phyloP scores from a whole-genome alignment of 371 early-diverging fungal genomes.

The Mortierella sp. region DNA sequence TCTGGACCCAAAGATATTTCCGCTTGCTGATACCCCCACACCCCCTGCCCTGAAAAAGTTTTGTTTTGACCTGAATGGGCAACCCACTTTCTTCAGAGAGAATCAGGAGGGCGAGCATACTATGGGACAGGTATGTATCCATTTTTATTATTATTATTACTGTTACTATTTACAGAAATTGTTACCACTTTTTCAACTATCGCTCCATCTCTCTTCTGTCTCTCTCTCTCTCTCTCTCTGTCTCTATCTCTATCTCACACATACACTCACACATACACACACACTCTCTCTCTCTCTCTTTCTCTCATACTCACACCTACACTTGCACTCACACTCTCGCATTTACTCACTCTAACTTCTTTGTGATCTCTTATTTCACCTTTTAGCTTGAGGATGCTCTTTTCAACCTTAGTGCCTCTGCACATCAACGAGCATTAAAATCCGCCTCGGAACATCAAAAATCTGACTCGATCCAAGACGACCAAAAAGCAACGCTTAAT shows the following conservation, averaged over 20 bases:
- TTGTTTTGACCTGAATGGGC: constrained; percentile 73
- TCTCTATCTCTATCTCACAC: too few relatives aligned
- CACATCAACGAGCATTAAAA: constrained; percentile 55
- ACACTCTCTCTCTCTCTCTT: constrained; percentile 2
- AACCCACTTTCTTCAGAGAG: constrained; percentile 69
- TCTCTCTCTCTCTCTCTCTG: background rate
- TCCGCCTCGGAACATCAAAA: constrained; percentile 35
- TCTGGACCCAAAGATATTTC: constrained; percentile 66
- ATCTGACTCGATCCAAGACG: constrained; percentile 3
- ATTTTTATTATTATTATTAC: background rate
- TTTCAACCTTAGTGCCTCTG: constrained; percentile 58
- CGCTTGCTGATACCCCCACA: constrained; percentile 72
- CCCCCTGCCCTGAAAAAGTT: constrained; percentile 72
- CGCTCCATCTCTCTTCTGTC: background rate
- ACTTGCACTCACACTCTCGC: background rate
- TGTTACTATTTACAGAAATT: background rate
- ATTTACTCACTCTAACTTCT: background rate
- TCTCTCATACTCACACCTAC: background rate
- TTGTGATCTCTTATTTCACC: background rate
- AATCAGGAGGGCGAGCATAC: constrained; percentile 61
- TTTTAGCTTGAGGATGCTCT: constrained; percentile 58
- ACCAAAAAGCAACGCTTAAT: constrained; percentile 17
- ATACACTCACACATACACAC: too few relatives aligned
- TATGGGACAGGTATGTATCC: constrained; percentile 52
- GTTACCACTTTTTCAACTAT: background rate